Percentiles rank a stretch among this genome's conserved stretches.
Conservation (phyloP, 1,139 yeast species). For the Keqinozyma sinolaborantium region DNA sequence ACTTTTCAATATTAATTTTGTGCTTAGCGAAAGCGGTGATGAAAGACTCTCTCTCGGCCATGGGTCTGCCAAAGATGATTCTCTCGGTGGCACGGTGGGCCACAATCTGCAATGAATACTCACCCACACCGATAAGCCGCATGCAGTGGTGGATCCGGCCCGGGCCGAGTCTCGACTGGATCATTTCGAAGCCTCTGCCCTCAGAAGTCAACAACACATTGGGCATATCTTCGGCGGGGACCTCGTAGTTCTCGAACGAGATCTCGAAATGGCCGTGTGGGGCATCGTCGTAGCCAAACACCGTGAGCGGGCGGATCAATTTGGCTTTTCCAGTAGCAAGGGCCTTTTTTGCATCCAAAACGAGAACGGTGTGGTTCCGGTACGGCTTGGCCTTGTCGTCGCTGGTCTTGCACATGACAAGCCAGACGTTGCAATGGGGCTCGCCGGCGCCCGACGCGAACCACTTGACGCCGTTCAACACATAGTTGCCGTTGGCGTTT, state of each 20-base stretch:
- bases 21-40: slow-evolving; percentile 51
- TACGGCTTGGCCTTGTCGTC: slow-evolving; percentile 33
- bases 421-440: slow-evolving; percentile 60
- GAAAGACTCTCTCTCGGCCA: slow-evolving; percentile 54
- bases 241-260: slow-evolving; percentile 48
- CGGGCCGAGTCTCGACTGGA: slow-evolving; percentile 70
- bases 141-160: slow-evolving; percentile 76
- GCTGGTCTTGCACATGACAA: slow-evolving; percentile 64
- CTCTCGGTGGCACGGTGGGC: slow-evolving; percentile 55
- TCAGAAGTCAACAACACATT: slow-evolving; percentile 42
- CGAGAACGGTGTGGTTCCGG: slow-evolving; percentile 57
- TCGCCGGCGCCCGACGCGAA: slow-evolving; percentile 78
- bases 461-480: slow-evolving; percentile 68
- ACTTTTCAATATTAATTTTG: slow-evolving; percentile 56
- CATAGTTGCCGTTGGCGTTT: slow-evolving; percentile 47
- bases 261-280: slow-evolving; percentile 76
- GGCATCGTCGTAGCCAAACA: slow-evolving; percentile 68
- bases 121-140: slow-evolving; percentile 67
- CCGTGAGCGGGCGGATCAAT: slow-evolving; percentile 52
- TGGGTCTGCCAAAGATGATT: slow-evolving; percentile 53
- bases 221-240: slow-evolving; percentile 39
- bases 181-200: slow-evolving; percentile 66
- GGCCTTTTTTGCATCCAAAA: slow-evolving; percentile 53
- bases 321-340: slow-evolving; percentile 49
- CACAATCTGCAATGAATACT: slow-evolving; percentile 52